phyloP scores from a whole-genome alignment of 2,329 filamentous ascomycete species.

The Septoria linicola region DNA sequence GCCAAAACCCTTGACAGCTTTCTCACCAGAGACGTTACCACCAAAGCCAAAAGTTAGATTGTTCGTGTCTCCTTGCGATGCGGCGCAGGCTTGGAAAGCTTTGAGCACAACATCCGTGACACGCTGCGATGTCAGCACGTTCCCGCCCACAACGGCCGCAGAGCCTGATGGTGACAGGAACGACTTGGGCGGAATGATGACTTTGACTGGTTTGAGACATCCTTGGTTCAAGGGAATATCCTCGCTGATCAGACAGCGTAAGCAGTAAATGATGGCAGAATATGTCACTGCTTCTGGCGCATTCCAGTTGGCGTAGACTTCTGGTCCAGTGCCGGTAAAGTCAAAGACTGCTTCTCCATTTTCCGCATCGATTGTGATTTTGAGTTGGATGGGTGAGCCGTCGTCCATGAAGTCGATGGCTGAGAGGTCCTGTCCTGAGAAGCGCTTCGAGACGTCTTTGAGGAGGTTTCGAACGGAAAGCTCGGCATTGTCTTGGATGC shows the following conservation, averaged over 20 bases:
- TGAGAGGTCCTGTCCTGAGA: slow-evolving; percentile 67
- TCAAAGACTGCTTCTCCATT: slow-evolving; percentile 77
- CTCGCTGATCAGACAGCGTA: slow-evolving; percentile 73
- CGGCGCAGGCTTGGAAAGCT: slow-evolving; percentile 76
- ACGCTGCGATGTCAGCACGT: slow-evolving; percentile 74
- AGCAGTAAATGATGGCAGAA: slow-evolving; percentile 81
- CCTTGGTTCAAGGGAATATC: slow-evolving; percentile 87
- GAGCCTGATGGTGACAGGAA: slow-evolving; percentile 74
- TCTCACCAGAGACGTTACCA: slow-evolving; percentile 59
- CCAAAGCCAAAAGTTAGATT: slow-evolving; percentile 83
- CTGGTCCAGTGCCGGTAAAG: slow-evolving; percentile 73
- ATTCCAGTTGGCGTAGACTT: slow-evolving; percentile 68
- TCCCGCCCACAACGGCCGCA: slow-evolving; percentile 79
- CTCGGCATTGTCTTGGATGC: slow-evolving; percentile 79
- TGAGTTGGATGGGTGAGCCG: slow-evolving; percentile 72
- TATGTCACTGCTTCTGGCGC: slow-evolving; percentile 80
- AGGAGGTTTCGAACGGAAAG: slow-evolving; percentile 71
- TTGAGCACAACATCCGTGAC: slow-evolving; percentile 81
- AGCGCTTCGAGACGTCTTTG: slow-evolving; percentile 67
- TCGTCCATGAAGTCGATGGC: slow-evolving; percentile 87
- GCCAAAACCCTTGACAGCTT: slow-evolving; percentile 72
- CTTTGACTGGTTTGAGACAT: slow-evolving; percentile 72
- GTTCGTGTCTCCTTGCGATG: slow-evolving; percentile 77
- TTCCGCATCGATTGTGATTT: slow-evolving; percentile 69
- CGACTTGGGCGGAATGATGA: slow-evolving; percentile 68